These are phyloP conservation scores for Teunomyces tritomae DNA, from an alignment of 805 yeast species.

Conservation along the genomic window DNA sequence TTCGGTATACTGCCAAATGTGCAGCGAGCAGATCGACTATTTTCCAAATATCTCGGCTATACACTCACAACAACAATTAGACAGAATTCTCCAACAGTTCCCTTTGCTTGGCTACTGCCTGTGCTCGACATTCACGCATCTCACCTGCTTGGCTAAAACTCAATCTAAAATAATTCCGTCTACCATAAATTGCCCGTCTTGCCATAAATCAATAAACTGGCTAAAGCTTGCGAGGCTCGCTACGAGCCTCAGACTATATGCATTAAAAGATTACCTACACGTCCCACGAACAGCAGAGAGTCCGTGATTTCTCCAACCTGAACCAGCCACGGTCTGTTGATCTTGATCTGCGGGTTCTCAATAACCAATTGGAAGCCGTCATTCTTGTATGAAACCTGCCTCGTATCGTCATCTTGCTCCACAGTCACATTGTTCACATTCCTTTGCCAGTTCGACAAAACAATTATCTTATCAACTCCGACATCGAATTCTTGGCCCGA, in stretches of 20 bases:
- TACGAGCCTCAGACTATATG: constrained; percentile 18
- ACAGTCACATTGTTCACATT: constrained; percentile 23
- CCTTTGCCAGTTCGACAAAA: constrained; percentile 38
- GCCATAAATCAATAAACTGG: constrained; percentile 19
- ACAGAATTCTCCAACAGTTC: constrained; percentile 8
- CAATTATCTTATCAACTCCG: constrained; percentile 52
- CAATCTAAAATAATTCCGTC: constrained; percentile 2
- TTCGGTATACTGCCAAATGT: constrained; percentile 24
- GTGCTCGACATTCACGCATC: constrained; percentile 37
- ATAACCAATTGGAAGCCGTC: constrained; percentile 25
- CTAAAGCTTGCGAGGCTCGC: constrained; percentile 16
- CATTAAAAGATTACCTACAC: constrained; percentile 11
- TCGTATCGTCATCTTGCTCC: constrained; percentile 25
- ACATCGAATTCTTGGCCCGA: constrained; percentile 9
- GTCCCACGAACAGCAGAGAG: neutral
- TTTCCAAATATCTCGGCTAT: constrained; percentile 16
- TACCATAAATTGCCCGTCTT: constrained; percentile 14
- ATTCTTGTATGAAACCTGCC: neutral
- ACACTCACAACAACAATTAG: constrained; percentile 1
- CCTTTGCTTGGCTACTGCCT: constrained; percentile 37
- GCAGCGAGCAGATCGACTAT: constrained; percentile 31
- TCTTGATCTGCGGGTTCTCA: constrained; percentile 48
- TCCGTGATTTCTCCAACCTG: constrained; percentile 5
- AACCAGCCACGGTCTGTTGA: constrained; percentile 51
- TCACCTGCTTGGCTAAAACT: constrained; percentile 35